phyloP scores from a whole-genome alignment of 257 asterid genomes.

The Solanum boliviense region DNA sequence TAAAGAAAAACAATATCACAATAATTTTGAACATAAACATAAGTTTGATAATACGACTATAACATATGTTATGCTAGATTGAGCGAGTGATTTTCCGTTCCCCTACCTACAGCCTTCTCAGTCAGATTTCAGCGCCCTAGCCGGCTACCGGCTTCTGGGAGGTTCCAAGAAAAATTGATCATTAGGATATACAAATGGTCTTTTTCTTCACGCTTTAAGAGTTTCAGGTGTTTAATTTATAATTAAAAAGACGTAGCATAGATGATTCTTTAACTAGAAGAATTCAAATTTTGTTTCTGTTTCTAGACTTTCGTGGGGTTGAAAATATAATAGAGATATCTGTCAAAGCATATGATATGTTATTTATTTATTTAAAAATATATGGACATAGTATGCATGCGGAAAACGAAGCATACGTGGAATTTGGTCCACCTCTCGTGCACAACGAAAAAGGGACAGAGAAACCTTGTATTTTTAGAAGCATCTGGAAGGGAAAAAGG shows the following conservation, averaged over 20 bases:
- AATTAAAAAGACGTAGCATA: not conserved
- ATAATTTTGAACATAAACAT: not conserved
- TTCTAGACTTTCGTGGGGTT: not conserved
- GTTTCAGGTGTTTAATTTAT: not conserved
- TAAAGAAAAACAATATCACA: not conserved
- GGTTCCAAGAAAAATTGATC: not conserved
- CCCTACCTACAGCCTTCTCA: too few species aligned
- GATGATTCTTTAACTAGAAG: not conserved
- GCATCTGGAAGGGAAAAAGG: not conserved
- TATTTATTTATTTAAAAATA: not conserved
- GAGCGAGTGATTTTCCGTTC: not conserved
- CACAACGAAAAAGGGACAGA: not conserved
- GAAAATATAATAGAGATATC: not conserved
- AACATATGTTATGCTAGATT: fast-evolving
- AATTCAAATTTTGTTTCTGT: not conserved
- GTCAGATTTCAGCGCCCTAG: not conserved
- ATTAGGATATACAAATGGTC: not conserved
- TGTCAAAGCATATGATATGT: not conserved
- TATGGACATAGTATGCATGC: not conserved
- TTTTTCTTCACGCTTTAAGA: not conserved
- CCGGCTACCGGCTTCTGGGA: fast-evolving
- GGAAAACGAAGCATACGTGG: not conserved
- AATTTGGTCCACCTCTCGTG: not conserved
- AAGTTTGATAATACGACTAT: not conserved
- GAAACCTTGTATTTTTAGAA: not conserved